Evolutionary conservation across 345 rosid genomes (phyloP).

Genomic region (Camelina hispida): DNA sequence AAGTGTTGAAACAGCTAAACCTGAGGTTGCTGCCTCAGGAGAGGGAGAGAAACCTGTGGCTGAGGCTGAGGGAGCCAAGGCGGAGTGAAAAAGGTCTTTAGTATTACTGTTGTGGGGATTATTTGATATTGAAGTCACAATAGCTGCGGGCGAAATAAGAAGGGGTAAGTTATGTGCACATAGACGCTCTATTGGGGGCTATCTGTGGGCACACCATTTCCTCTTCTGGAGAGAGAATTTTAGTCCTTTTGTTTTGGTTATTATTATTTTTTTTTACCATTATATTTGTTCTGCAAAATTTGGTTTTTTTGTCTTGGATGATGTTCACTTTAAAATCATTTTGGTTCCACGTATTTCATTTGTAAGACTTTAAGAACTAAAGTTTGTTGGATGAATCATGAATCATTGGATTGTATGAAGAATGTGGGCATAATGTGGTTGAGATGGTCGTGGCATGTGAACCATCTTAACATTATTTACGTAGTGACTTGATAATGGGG

Average conservation of each 20-base stretch:
- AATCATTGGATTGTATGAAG: constrained; percentile 24
- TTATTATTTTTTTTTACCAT: constrained; percentile 7
- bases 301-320: constrained; percentile 36
- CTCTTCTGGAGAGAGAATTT: constrained; percentile 34
- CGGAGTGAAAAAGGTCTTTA: constrained; percentile 34
- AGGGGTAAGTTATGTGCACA: constrained; percentile 31
- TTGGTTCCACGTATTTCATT: constrained; percentile 38
- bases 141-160: constrained; percentile 44
- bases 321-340: constrained; percentile 33
- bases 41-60: constrained; percentile 45
- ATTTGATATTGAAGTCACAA: constrained; percentile 37
- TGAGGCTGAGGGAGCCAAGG: constrained; percentile 42
- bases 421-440: constrained; percentile 15
- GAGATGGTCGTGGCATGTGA: constrained; percentile 32
- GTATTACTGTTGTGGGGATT: constrained; percentile 31
- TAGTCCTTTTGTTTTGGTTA: constrained; percentile 29
- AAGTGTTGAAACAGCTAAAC: constrained; percentile 45
- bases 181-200: constrained; percentile 26
- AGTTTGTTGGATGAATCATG: constrained; percentile 33
- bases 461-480: constrained; percentile 27
- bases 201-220: constrained; percentile 25
- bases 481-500: constrained; percentile 26
- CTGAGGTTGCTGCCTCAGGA: constrained; percentile 42
- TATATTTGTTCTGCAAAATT: constrained; percentile 37
- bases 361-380: constrained; percentile 29